Evolutionary conservation across 169 alveolate species (phyloP).

Genomic region (Toxoplasma gondii): DNA sequence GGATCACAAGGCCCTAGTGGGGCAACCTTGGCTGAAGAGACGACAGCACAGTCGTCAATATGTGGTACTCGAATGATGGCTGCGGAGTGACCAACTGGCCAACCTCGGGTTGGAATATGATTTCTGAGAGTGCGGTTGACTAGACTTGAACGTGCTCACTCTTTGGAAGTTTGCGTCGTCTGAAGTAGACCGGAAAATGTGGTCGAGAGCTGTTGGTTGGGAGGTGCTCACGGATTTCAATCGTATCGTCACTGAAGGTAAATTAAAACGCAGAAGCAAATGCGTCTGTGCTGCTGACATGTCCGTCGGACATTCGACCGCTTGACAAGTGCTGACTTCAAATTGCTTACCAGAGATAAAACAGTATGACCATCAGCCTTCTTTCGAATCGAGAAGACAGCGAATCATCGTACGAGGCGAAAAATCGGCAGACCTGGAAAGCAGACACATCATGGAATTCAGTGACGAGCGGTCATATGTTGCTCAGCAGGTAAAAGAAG

Average conservation of each 20-base stretch:
- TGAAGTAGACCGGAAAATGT: conserved; percentile 32
- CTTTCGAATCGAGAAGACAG: conserved; percentile 13
- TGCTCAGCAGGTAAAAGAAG: not conserved
- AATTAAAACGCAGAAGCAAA: not conserved
- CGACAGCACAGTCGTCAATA: not conserved
- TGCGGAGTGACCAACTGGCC: not conserved
- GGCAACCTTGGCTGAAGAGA: conserved; percentile 5
- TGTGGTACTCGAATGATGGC: not conserved
- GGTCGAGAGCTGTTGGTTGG: conserved; percentile 24
- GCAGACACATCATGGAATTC: not conserved
- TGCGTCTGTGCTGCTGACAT: not conserved
- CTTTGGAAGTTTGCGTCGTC: conserved; percentile 6
- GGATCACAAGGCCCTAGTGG: conserved; percentile 6
- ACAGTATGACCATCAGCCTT: conserved; percentile 25
- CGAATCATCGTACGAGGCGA: conserved; percentile 16
- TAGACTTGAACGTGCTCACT: not conserved
- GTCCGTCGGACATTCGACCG: not conserved
- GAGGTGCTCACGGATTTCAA: conserved; percentile 27
- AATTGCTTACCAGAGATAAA: not conserved
- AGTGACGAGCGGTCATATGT: not conserved
- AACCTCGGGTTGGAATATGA: not conserved
- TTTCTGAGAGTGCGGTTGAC: not conserved
- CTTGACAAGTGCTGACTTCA: not conserved
- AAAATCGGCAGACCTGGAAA: conserved; percentile 38
- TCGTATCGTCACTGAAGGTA: conserved; percentile 31